Conservation (phyloP, 2,329 filamentous ascomycete species). For the Bipolaris sorokiniana region DNA sequence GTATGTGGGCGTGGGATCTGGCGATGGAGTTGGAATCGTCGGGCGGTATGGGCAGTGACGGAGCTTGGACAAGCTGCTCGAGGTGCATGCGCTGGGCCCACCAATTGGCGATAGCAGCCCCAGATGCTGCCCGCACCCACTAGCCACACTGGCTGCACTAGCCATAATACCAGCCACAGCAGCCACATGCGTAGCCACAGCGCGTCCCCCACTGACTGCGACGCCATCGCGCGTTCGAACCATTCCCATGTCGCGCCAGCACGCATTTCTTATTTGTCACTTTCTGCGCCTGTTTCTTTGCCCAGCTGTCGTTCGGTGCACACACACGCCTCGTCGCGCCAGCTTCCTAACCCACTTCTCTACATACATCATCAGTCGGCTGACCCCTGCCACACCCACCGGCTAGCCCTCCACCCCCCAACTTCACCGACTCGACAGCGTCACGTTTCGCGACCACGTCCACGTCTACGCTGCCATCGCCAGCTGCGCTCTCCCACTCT, state of each 20-base stretch:
- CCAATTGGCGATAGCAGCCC: slow-evolving; percentile 16
- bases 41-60: slow-evolving; percentile 20
- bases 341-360: slow-evolving; percentile 22
- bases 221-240: not conserved
- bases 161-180: not conserved
- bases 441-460: slow-evolving; percentile 28
- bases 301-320: not conserved
- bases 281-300: not conserved
- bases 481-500: not conserved
- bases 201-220: not conserved
- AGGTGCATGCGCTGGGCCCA: slow-evolving; percentile 24
- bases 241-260: not conserved
- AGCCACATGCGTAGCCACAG: not conserved
- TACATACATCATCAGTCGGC: slow-evolving; percentile 40
- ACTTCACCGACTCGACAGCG: slow-evolving; percentile 33
- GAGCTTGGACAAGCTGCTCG: slow-evolving; percentile 32
- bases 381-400: slow-evolving; percentile 39
- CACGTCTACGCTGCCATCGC: slow-evolving; percentile 7
- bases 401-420: slow-evolving; percentile 28
- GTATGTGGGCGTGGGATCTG: not conserved
- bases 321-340: slow-evolving; percentile 4
- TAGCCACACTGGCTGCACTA: not conserved
- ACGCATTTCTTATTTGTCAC: not conserved
- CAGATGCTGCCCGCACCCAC: slow-evolving; percentile 14
- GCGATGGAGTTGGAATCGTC: slow-evolving; percentile 6